A percentile compares a stretch with the other conserved stretches of the same genome.
Conservation (phyloP, 257 asterid genomes). For the Jacaranda mimosifolia region DNA sequence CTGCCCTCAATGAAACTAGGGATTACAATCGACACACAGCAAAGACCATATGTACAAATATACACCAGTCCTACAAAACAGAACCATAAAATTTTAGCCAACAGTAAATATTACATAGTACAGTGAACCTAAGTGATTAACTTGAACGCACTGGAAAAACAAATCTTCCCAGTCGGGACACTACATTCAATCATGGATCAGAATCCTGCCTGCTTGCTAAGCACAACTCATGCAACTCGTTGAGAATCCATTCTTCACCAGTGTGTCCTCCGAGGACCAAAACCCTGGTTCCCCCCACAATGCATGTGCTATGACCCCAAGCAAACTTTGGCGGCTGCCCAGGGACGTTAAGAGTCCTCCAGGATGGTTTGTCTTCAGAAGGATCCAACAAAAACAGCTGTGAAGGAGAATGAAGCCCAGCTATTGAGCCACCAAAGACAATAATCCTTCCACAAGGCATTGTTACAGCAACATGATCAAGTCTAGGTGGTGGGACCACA, state of each 20-base stretch:
- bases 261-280: conserved; percentile 90
- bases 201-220: conserved; percentile 85
- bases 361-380: conserved; percentile 76
- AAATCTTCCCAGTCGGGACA: not conserved
- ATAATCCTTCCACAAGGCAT: conserved; percentile 94
- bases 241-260: conserved; percentile 88
- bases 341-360: conserved; percentile 81
- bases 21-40: conserved; percentile 31
- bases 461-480: conserved; percentile 84
- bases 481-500: conserved; percentile 83
- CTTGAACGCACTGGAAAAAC: not conserved
- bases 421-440: conserved; percentile 82
- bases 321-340: conserved; percentile 88
- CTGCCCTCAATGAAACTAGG: conserved; percentile 9
- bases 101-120: not conserved
- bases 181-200: conserved; percentile 42
- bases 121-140: not conserved
- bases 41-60: conserved; percentile 28
- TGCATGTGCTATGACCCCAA: conserved; percentile 92
- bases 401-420: conserved; percentile 88
- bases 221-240: conserved; percentile 80
- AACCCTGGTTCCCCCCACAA: conserved; percentile 91
- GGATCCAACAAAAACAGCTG: conserved; percentile 87
- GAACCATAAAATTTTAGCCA: not conserved
- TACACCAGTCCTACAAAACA: conserved; percentile 22